Base-by-base conservation (phyloP, 306 rosid species). In the Malus sieversii region DNA sequence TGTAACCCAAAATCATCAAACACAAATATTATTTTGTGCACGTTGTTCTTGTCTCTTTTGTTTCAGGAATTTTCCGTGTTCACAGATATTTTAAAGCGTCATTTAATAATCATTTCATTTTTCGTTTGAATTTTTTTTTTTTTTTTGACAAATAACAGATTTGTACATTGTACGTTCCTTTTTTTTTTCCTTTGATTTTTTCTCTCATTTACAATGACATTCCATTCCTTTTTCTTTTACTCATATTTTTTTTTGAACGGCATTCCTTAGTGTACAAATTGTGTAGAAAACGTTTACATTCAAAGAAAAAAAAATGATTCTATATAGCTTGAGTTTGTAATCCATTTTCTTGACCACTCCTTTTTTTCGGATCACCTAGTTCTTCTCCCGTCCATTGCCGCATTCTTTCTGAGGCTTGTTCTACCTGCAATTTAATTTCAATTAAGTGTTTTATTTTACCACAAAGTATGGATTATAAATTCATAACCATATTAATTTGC, bases 381-480 rank as follows among this genome's bases (percentile, higher is more conserved):
- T 87, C 90, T 45, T 86, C 88, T 27, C 92, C 92, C 3, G 88
- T 80, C 99, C 99, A 95, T 74, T 45, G 82, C 62, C 75, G 68
- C 93, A 95, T 76, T 83, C 99, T 80, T 77, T 88, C 91, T 52
- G 92, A 82, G 65, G 98, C 92, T 68, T 86, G 80, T 69, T 92
- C 97, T 58, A 95, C 99, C 99, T 92, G 96, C 78, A 85, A 73
- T 22, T 62, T 62, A 19, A 33, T 22, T 45, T 44, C 6, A 23
- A 74, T 29, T 22, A 19, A 35, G 18, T 62, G 77, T 74, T 74
- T 27, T 25, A 40, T 18, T 10, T 19, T 35, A 27, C 46, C 70
- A 45, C 46, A 45, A 22, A 20, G 12, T 16, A 11, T 12, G 2
- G n/a, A 8, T 10, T 59, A 61, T 27, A 14, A n/a, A 57, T 10